These are phyloP conservation scores for Hortaea werneckii DNA, from an alignment of 2,329 filamentous ascomycete genomes.

Conservation along the genomic window DNA sequence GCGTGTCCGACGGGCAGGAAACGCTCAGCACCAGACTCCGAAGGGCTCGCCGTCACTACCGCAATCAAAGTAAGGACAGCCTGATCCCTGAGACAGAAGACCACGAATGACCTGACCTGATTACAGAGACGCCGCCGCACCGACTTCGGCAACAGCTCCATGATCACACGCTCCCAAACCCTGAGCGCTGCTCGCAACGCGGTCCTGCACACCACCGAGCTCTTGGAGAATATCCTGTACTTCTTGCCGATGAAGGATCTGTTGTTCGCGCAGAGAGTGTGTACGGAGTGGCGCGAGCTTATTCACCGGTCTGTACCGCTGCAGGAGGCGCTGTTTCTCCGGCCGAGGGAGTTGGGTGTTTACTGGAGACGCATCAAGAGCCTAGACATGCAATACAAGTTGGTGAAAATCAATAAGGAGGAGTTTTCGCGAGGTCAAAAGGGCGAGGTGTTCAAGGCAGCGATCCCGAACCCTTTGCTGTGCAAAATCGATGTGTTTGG, in stretches of 20 bases:
- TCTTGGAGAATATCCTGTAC: constrained; percentile 27
- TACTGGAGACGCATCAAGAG: no score
- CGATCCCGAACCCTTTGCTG: neutral
- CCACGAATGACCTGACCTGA: no score
- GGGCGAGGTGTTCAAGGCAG: neutral
- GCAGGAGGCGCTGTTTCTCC: constrained; percentile 1
- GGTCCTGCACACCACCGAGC: constrained; percentile 27
- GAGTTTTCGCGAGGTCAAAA: neutral
- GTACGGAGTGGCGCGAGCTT: constrained; percentile 1
- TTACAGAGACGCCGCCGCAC: no score
- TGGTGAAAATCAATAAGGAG: neutral
- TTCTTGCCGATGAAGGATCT: constrained; percentile 21
- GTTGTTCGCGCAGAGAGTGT: constrained; percentile 22
- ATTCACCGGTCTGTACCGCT: neutral
- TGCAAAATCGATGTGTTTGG: neutral
- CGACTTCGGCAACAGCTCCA: neutral
- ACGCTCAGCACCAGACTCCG: no score
- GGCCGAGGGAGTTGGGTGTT: neutral
- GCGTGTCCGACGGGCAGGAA: no score
- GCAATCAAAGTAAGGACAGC: no score
- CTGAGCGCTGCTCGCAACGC: neutral
- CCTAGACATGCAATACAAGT: neutral
- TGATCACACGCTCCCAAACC: neutral
- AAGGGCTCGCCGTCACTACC: no score
- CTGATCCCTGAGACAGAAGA: no score